Evolutionary conservation across 1,284 basidiomycete genomes (phyloP), one percentile per base, ranked within the genome.

Genomic region (Somion occarium): DNA sequence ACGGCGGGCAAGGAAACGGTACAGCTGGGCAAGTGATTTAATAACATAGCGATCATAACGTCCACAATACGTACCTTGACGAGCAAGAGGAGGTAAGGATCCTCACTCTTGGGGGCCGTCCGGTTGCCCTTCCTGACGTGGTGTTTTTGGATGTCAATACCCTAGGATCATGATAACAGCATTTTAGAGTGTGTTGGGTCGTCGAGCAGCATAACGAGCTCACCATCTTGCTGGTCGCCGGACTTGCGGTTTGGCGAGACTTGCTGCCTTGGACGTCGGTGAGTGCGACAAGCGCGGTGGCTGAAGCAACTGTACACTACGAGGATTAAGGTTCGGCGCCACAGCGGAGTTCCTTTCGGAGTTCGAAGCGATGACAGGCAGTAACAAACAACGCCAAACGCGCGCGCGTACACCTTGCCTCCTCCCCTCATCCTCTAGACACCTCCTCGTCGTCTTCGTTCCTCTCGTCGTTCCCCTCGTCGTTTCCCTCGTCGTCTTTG

Each of bases 101-200:
- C 96, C 90, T 98, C 92, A 72, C 93, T 96, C 82, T 93, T 93
- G 72, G 96, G 96, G 60, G 93, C 93, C 62, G 90, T 90, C 64
- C 96, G 88, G 70, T 85, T 79, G 66, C 95, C 89, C 83, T 96
- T 98, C 88, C 92, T 98, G 85, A 98, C 95, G 86, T 99, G 96
- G 81, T 98, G 96, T 75, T 82, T 79, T 71, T 83, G 81, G 75
- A 98, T 88, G 77, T 99, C 96, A 78, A 98, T 98, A 90, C 96
- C 96, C 95, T 95, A 60, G 61, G n/a, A n/a, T n/a, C n/a, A n/a
- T n/a, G n/a, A n/a, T n/a, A n/a, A 41, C 22, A 54, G 18, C 44
- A 52, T 9, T 12, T 45, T 42, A 42, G 42, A 46, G 49, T 49
- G 50, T 50, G 19, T 34, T 20, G 37, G 23, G 54, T 46, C 27